Conservation (phyloP, 768 basidiomycete species). For the Mycena crocata region DNA sequence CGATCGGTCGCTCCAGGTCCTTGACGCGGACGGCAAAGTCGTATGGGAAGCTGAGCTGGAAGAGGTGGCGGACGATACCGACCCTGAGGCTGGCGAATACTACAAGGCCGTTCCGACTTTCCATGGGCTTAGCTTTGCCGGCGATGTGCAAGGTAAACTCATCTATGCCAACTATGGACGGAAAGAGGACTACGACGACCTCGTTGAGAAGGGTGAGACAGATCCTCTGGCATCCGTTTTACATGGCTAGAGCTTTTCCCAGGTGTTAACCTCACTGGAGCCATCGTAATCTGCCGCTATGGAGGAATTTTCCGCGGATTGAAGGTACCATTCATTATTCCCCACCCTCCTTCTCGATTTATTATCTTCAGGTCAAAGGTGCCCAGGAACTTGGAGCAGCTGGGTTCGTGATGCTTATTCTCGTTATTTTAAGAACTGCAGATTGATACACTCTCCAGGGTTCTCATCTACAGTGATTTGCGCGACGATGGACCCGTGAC, state of each 20-base stretch:
- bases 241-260: background rate
- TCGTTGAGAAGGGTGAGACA: constrained; percentile 59
- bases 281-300: constrained; percentile 71
- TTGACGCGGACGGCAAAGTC: constrained; percentile 60
- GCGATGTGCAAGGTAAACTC: constrained; percentile 69
- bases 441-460: too few relatives aligned
- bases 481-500: constrained; percentile 76
- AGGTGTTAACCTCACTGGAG: constrained; percentile 71
- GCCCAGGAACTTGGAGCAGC: constrained; percentile 75
- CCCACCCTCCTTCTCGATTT: background rate
- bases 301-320: constrained; percentile 75
- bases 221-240: background rate
- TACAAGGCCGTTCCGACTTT: constrained; percentile 70
- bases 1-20: constrained; percentile 64
- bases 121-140: constrained; percentile 78
- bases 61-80: constrained; percentile 74
- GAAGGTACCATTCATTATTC: constrained; percentile 54
- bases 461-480: constrained; percentile 73
- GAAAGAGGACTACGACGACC: constrained; percentile 68
- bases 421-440: too few relatives aligned
- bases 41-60: constrained; percentile 72
- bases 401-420: constrained; percentile 39
- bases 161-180: constrained; percentile 75
- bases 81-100: constrained; percentile 70
- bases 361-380: constrained; percentile 58